Base-by-base conservation (phyloP, 495 filamentous ascomycete species). In the Aspergillus incahuasiensis region DNA sequence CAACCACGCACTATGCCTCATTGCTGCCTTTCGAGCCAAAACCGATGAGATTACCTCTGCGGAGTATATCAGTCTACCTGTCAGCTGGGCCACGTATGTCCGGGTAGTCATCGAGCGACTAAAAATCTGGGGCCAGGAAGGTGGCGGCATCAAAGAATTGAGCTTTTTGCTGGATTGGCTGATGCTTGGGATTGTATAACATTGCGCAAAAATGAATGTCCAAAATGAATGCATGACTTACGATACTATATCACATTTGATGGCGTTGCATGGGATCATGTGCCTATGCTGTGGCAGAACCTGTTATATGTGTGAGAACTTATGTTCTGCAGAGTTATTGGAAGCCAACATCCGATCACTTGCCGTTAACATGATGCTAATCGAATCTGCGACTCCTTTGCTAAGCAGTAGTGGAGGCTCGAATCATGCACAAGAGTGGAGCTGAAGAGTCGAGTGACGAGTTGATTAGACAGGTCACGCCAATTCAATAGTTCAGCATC, bases 1-100 rank as follows among this genome's bases (percentile, higher is more conserved):
- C 30, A 68, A 68, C 45, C 65, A 68, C 52, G 63, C 65, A 22
- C 51, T 66, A 19, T 68, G 65, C 42, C 56, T 68, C 32, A 62
- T 68, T 54, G 65, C 65, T 30, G 65, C 52, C 35, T 66, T 66
- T 22, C 56, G 63, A 13, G 63, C 61, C 19, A 68, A 68, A 47
- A 24, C 58, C 24, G 55, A 57, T 43, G 57, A 58, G 39, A 47
- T 58, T 16, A 43, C 55, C n/a, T 57, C 63, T 28, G 57, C 59
- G 19, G 59, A 62, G 41, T 62, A 64, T 57, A 52, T 68, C 32
- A 62, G 34, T 34, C 39, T 68, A 19, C 65, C 65, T 6, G 47
- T 57, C 3, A 58, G 47, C 42, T 68, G 65, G 65, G 61, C 56
- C 11, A 52, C 55, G 16, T 64, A 56, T 57, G 65, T 66, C 16